Evolutionary conservation across 768 basidiomycete species (phyloP).

Genomic region (Clathrus columnatus): DNA sequence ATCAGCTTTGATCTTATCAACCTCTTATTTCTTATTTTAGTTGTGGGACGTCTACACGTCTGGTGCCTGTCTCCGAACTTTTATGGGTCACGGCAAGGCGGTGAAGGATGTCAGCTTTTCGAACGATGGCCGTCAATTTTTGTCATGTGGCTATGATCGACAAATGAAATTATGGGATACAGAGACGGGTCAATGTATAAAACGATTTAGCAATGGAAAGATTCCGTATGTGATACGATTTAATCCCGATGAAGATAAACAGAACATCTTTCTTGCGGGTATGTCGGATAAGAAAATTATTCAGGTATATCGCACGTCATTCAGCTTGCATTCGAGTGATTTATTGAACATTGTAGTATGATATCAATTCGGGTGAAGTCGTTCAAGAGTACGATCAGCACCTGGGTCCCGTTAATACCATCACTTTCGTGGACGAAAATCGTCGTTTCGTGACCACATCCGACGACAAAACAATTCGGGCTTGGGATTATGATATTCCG

Average conservation of each 20-base stretch:
- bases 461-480: constrained; percentile 97
- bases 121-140: constrained; percentile 81
- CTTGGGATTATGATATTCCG: constrained; percentile 99
- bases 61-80: constrained; percentile 92
- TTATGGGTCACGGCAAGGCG: constrained; percentile 93
- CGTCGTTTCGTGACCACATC: constrained; percentile 96
- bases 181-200: constrained; percentile 94
- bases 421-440: constrained; percentile 98
- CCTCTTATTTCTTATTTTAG: constrained; percentile 30
- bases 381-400: constrained; percentile 99
- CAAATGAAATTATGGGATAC: constrained; percentile 99
- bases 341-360: constrained; percentile 52
- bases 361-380: constrained; percentile 91
- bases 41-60: constrained; percentile 98
- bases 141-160: constrained; percentile 92
- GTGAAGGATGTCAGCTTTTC: constrained; percentile 96
- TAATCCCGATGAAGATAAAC: constrained; percentile 94
- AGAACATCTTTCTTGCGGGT: constrained; percentile 91
- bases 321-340: background rate
- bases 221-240: constrained; percentile 93
- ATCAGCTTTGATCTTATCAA: background rate
- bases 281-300: constrained; percentile 99
- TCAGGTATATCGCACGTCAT: constrained; percentile 48
- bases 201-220: constrained; percentile 96
- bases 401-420: constrained; percentile 95